Percentiles rank a stretch among this genome's conserved stretches.
Conservation (phyloP, 805 yeast species). For the Saccharomycopsis schoenii region DNA sequence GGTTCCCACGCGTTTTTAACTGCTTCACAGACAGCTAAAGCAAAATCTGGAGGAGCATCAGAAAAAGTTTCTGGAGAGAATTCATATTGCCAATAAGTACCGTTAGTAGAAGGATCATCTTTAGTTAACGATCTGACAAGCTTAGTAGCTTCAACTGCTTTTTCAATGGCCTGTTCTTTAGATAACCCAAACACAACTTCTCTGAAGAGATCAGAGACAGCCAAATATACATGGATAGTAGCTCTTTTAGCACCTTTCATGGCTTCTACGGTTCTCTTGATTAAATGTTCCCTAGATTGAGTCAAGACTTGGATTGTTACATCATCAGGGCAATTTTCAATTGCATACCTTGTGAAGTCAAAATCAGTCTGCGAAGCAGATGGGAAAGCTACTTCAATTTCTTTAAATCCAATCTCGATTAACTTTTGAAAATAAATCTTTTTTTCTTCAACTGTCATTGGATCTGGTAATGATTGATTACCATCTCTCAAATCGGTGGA, state of each 20-base stretch:
- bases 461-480: conserved; percentile 74
- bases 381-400: conserved; percentile 73
- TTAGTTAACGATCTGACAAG: conserved; percentile 61
- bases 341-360: conserved; percentile 73
- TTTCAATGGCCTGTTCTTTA: conserved; percentile 52
- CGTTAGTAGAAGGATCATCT: conserved; percentile 57
- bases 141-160: conserved; percentile 63
- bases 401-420: conserved; percentile 66
- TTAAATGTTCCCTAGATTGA: conserved; percentile 67
- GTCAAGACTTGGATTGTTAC: conserved; percentile 65
- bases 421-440: conserved; percentile 66
- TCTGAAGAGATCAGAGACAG: conserved; percentile 67
- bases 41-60: conserved; percentile 65
- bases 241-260: conserved; percentile 66
- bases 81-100: conserved; percentile 61
- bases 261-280: conserved; percentile 65
- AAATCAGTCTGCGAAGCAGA: conserved; percentile 77
- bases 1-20: conserved; percentile 76
- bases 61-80: conserved; percentile 74
- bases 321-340: conserved; percentile 68
- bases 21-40: conserved; percentile 70
- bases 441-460: conserved; percentile 68
- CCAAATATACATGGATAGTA: conserved; percentile 62
- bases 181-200: conserved; percentile 70
- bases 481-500: conserved; percentile 77